phyloP scores from a whole-genome alignment of 78 protist genomes.

The Dictyostelium capitatum region DNA sequence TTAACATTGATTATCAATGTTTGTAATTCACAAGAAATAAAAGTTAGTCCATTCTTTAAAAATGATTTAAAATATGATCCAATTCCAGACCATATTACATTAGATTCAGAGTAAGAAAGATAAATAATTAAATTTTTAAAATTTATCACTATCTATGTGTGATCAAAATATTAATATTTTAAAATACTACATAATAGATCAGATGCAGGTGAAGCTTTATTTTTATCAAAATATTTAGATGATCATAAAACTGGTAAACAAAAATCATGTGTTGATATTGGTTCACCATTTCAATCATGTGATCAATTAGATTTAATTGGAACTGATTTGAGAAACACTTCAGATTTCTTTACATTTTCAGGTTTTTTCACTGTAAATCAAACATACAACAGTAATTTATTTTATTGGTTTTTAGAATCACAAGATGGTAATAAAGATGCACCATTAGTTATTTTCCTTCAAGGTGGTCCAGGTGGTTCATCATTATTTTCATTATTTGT shows the following conservation, averaged over 20 bases:
- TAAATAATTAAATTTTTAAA: no score
- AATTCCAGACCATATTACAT: slow-evolving; percentile 4
- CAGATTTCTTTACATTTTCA: slow-evolving; percentile 37
- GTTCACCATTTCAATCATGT: slow-evolving; percentile 41
- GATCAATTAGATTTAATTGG: background rate
- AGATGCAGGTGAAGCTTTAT: slow-evolving; percentile 73
- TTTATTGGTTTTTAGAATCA: slow-evolving; percentile 74
- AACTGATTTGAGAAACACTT: background rate
- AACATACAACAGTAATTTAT: slow-evolving; percentile 55
- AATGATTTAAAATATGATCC: slow-evolving; percentile 24
- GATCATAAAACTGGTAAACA: slow-evolving; percentile 29
- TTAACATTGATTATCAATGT: background rate
- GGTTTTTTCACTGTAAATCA: slow-evolving; percentile 60
- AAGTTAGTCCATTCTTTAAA: slow-evolving; percentile 37
- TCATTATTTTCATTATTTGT: slow-evolving; percentile 58
- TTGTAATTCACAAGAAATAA: background rate
- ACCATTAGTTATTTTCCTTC: slow-evolving; percentile 43
- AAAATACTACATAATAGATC: no score
- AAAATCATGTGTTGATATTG: slow-evolving; percentile 73
- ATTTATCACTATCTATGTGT: no score
- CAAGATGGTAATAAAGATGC: slow-evolving; percentile 73
- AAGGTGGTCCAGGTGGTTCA: slow-evolving; percentile 78
- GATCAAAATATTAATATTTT: no score
- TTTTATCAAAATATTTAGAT: slow-evolving; percentile 23
- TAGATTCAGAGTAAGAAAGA: background rate